These are phyloP conservation scores for Pseudohalonectria lignicola DNA, from an alignment of 2,329 filamentous ascomycete species.

Conservation along the genomic window DNA sequence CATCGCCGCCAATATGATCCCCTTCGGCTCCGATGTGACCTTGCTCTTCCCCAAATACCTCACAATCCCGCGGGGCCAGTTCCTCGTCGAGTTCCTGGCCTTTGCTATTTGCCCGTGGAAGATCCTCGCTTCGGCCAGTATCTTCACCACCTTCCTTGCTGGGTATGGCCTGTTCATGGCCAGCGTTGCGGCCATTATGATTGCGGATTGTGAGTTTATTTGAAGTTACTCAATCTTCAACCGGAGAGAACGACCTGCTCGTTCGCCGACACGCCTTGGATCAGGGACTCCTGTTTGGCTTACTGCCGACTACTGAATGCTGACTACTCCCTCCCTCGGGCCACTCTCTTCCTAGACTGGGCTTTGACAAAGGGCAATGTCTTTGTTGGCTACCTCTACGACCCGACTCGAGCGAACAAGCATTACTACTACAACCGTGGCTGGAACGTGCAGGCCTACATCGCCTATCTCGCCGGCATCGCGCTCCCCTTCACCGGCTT, in stretches of 20 bases:
- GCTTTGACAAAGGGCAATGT: constrained; percentile 22
- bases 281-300: too few species aligned
- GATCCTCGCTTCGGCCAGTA: constrained; percentile 10
- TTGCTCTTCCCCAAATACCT: constrained; percentile 22
- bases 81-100: constrained; percentile 9
- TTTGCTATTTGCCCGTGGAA: constrained; percentile 13
- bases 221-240: too few species aligned
- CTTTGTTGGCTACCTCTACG: constrained; percentile 19
- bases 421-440: constrained; percentile 21
- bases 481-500: constrained; percentile 23
- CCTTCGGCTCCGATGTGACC: constrained; percentile 24
- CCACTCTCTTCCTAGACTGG: constrained; percentile 14
- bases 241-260: too few species aligned
- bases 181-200: constrained; percentile 9
- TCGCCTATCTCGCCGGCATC: constrained; percentile 21
- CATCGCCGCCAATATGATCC: constrained; percentile 21
- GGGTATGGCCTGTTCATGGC: constrained; percentile 13
- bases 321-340: not conserved
- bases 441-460: constrained; percentile 21
- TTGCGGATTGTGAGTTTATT: constrained; percentile 8
- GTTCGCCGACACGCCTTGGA: too few species aligned
- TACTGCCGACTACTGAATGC: not conserved
- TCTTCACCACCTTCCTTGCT: constrained; percentile 11
- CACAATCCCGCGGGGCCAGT: constrained; percentile 22
- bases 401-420: constrained; percentile 15